phyloP scores from a whole-genome alignment of 75 land plant genomes.

The Picea glauca region DNA sequence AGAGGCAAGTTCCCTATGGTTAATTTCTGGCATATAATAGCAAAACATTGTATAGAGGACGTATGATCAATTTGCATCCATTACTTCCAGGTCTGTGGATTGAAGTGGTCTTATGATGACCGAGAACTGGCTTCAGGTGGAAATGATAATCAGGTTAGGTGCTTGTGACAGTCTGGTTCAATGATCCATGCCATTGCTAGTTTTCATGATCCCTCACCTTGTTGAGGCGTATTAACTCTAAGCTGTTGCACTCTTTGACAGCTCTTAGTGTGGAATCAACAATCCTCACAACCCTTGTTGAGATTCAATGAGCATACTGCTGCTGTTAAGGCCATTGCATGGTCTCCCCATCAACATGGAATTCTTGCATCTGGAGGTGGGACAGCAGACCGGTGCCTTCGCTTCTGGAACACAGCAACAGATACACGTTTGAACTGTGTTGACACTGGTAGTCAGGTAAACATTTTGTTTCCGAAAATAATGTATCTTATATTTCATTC shows the following conservation, averaged over 20 bases:
- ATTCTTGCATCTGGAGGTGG: slow-evolving; percentile 93
- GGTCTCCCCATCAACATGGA: slow-evolving; percentile 89
- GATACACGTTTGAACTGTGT: slow-evolving; percentile 68
- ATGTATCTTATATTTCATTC: no score
- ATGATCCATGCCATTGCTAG: background rate
- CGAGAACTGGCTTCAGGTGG: slow-evolving; percentile 99
- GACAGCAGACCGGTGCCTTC: slow-evolving; percentile 79
- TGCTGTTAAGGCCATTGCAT: slow-evolving; percentile 93
- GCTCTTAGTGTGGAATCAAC: slow-evolving; percentile 86
- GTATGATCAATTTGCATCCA: background rate
- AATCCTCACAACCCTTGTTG: slow-evolving; percentile 69
- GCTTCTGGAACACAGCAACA: slow-evolving; percentile 82
- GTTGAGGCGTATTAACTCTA: background rate
- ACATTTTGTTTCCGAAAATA: background rate
- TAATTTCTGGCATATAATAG: background rate
- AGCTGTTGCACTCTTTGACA: slow-evolving; percentile 10
- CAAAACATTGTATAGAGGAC: background rate
- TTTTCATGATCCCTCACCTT: background rate
- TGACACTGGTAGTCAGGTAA: slow-evolving; percentile 92
- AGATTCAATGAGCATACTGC: slow-evolving; percentile 85
- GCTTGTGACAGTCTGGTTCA: background rate
- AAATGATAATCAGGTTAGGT: slow-evolving; percentile 90
- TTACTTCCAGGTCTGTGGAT: slow-evolving; percentile 79
- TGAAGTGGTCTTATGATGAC: slow-evolving; percentile 99
- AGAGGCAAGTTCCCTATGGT: slow-evolving; percentile 30